These are phyloP conservation scores for Raffaelea ambrosiae DNA, from an alignment of 2,329 filamentous ascomycete species.

Conservation along the genomic window DNA sequence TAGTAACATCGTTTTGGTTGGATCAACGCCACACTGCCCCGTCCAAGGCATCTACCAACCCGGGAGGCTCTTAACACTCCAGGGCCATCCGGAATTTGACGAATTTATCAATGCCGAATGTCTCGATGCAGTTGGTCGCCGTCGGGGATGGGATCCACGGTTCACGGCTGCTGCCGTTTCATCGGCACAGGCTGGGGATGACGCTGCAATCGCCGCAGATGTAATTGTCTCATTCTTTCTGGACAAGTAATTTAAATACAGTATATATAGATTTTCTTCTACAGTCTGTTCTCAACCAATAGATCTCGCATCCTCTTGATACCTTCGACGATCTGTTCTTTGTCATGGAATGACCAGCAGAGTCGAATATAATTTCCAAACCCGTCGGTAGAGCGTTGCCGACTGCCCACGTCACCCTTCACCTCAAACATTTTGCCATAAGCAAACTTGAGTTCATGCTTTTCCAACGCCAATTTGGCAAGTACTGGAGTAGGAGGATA, in stretches of 20 bases:
- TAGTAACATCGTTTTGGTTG: slow-evolving; percentile 14
- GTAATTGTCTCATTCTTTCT: slow-evolving; percentile 23
- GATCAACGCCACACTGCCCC: slow-evolving; percentile 20
- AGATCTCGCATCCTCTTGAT: background rate
- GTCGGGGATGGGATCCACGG: slow-evolving; percentile 14
- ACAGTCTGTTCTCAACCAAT: background rate
- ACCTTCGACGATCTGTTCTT: background rate
- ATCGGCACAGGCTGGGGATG: slow-evolving; percentile 15
- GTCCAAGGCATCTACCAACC: slow-evolving; percentile 30
- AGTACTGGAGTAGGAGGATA: background rate
- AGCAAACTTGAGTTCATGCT: background rate
- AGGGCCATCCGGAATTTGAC: slow-evolving; percentile 36
- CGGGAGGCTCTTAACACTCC: slow-evolving; percentile 28
- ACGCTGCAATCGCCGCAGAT: slow-evolving; percentile 20
- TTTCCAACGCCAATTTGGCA: background rate
- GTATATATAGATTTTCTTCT: too few relatives aligned
- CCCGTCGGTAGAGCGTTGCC: background rate
- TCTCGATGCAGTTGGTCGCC: slow-evolving; percentile 23
- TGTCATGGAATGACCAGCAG: background rate
- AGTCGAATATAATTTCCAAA: background rate
- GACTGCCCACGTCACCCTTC: background rate
- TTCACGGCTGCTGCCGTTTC: slow-evolving; percentile 15
- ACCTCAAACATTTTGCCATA: background rate
- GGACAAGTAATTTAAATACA: background rate
- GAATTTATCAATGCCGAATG: slow-evolving; percentile 28